Evolutionary conservation across 768 basidiomycete genomes (phyloP), one percentile per base, ranked within the genome.

Genomic region (Agaricus sinodeliciosus): DNA sequence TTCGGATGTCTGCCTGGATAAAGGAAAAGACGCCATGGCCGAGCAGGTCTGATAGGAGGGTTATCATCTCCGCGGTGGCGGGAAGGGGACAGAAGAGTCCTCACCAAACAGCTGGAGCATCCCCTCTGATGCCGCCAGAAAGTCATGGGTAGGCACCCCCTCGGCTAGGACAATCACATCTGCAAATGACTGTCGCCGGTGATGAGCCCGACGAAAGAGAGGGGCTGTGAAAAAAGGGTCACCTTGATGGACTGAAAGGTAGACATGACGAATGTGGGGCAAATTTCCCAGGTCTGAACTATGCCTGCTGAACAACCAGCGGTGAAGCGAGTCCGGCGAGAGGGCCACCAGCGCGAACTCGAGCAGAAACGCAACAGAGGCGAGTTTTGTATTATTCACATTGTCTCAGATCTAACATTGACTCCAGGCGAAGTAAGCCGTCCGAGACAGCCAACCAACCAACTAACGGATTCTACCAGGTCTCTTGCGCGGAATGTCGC

Each of bases 81-180:
- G 51, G 27, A 15, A 47, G 28, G 11, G 1, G 28, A 1, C 1
- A 11, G 9, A 54, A 22, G 22, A 1, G 22, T 3, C 22, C 78
- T 54, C 57, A 85, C 87, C 84, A 63, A 88, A 88, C 71, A 89
- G 71, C 49, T 78, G 72, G 13, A 86, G 74, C 25, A 98, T 76
- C 15, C 90, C 94, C 67, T 95, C 91, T 16, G 91, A 82, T 0
- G 94, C 94, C 62, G 90, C 85, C 43, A 93, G 74, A 73, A 98
- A 98, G 11, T 77, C 67, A 16, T 71, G 62, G 0, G 93, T 91
- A 63, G 93, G 84, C 47, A 98, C 82, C 12, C 94, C 94, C 3
- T 74, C 70, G 41, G 80, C 75, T n/a, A 80, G 81, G 59, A 89
- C 73, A 13, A 82, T 78, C 37, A 97, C 90, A 57, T 95, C 89